These are phyloP conservation scores for Xylona heveae DNA, from an alignment of 495 filamentous ascomycete genomes.

Conservation along the genomic window DNA sequence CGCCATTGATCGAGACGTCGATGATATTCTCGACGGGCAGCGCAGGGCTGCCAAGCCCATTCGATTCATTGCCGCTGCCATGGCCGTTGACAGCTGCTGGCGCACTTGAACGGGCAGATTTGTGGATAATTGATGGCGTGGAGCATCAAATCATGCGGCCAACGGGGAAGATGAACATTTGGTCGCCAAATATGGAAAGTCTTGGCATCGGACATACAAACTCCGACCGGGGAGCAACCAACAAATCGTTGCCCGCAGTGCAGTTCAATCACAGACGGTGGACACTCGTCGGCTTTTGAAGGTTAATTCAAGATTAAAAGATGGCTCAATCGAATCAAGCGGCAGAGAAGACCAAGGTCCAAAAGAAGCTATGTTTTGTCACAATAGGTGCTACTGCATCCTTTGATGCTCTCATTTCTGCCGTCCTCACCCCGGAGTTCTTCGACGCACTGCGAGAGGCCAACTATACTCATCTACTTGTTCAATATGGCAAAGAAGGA, in stretches of 20 bases:
- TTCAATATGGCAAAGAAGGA: constrained; percentile 58
- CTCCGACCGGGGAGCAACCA: too few relatives aligned
- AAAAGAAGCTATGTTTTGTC: constrained; percentile 46
- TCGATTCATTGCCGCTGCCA: constrained; percentile 17
- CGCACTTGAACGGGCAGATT: too few relatives aligned
- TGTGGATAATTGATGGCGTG: too few relatives aligned
- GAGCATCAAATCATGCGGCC: too few relatives aligned
- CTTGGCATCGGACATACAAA: too few relatives aligned
- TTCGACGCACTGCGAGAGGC: constrained; percentile 27
- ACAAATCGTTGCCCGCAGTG: too few relatives aligned
- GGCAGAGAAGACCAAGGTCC: constrained; percentile 1
- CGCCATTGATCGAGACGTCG: constrained; percentile 5
- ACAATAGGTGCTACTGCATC: constrained; percentile 82
- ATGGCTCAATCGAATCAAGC: not conserved
- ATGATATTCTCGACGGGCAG: constrained; percentile 7
- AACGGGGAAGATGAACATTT: too few relatives aligned
- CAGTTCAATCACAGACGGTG: too few relatives aligned
- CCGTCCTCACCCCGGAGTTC: constrained; percentile 39
- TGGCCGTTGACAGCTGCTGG: too few relatives aligned
- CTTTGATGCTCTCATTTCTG: constrained; percentile 47
- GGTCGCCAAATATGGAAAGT: too few relatives aligned
- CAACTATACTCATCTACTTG: constrained; percentile 39
- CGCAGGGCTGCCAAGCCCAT: constrained; percentile 11
- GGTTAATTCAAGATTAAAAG: not conserved
- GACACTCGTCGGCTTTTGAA: too few relatives aligned